A percentile compares a stretch with the other conserved stretches of the same genome.
These are phyloP conservation scores for Thermomucor indicae-seudaticae DNA, from an alignment of 371 early-diverging fungal genomes.

Conservation along the genomic window DNA sequence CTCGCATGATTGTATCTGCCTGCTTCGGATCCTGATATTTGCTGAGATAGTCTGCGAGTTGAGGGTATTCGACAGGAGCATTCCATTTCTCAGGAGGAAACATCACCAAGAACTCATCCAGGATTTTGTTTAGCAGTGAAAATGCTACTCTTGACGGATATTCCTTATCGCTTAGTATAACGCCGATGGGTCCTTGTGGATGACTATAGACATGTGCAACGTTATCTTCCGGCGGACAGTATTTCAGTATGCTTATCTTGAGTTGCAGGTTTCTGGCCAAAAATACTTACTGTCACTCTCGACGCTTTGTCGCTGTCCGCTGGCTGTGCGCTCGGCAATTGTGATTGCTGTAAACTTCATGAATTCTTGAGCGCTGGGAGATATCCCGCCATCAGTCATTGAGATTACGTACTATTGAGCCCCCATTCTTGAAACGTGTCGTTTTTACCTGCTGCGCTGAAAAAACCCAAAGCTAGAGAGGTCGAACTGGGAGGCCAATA, in stretches of 20 bases:
- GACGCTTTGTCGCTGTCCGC: conserved; percentile 82
- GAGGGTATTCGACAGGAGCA: conserved; percentile 56
- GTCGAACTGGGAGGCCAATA: conserved; percentile 66
- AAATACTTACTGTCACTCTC: conserved; percentile 72
- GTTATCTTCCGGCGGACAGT: conserved; percentile 55
- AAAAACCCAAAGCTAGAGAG: conserved; percentile 86
- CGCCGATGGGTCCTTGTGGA: conserved; percentile 69
- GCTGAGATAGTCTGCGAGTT: conserved; percentile 66
- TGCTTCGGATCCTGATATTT: conserved; percentile 93
- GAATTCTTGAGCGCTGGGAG: conserved; percentile 79
- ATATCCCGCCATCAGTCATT: conserved; percentile 1
- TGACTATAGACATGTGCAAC: conserved; percentile 80
- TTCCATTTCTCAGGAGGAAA: conserved; percentile 62
- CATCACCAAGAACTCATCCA: conserved; percentile 83
- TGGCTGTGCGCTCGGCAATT: conserved; percentile 80
- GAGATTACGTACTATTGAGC: no score
- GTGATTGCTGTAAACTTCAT: conserved; percentile 85
- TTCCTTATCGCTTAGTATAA: conserved; percentile 85
- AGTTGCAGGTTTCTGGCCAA: background rate
- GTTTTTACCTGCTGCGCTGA: conserved; percentile 76
- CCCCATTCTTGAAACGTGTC: background rate
- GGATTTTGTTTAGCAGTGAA: conserved; percentile 76
- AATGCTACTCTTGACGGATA: conserved; percentile 94
- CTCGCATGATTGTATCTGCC: conserved; percentile 92
- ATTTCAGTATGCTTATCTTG: background rate